Conservation (phyloP, 1,284 basidiomycete genomes). For the Malassezia caprae region DNA sequence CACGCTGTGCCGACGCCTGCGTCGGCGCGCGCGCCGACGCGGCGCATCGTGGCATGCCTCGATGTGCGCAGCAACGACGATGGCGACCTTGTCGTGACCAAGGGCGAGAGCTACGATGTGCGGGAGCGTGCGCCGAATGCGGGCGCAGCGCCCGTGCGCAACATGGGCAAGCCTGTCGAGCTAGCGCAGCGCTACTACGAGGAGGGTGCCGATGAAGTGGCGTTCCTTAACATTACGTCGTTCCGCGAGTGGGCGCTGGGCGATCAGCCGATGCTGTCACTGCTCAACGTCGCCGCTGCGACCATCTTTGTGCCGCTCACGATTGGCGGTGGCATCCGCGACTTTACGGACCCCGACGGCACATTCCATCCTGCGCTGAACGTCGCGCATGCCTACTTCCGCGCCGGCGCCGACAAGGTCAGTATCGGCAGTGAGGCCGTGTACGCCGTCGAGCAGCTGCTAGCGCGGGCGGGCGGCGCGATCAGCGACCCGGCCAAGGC, state of each 20-base stretch:
- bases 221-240: slow-evolving; percentile 97
- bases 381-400: slow-evolving; percentile 91
- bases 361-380: slow-evolving; percentile 75
- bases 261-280: slow-evolving; percentile 96
- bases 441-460: slow-evolving; percentile 75
- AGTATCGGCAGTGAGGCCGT: slow-evolving; percentile 94
- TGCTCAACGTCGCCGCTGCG: slow-evolving; percentile 80
- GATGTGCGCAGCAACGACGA: slow-evolving; percentile 93
- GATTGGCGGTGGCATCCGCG: slow-evolving; percentile 96
- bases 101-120: slow-evolving; percentile 98
- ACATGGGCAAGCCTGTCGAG: slow-evolving; percentile 93
- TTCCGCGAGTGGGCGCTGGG: slow-evolving; percentile 89
- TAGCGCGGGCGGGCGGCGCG: slow-evolving; percentile 51
- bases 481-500: slow-evolving; percentile 83
- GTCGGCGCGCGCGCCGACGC: slow-evolving; percentile 53
- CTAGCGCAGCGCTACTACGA: slow-evolving; percentile 77
- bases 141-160: slow-evolving; percentile 61
- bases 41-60: slow-evolving; percentile 92
- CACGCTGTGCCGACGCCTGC: slow-evolving; percentile 48
- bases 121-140: slow-evolving; percentile 56
- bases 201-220: slow-evolving; percentile 88
- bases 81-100: slow-evolving; percentile 96
- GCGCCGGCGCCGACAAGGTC: slow-evolving; percentile 92
- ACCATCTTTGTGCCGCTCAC: slow-evolving; percentile 94
- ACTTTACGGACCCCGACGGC: slow-evolving; percentile 88